phyloP scores from a whole-genome alignment of 768 basidiomycete genomes.

The Hygrophorus pudorinus region DNA sequence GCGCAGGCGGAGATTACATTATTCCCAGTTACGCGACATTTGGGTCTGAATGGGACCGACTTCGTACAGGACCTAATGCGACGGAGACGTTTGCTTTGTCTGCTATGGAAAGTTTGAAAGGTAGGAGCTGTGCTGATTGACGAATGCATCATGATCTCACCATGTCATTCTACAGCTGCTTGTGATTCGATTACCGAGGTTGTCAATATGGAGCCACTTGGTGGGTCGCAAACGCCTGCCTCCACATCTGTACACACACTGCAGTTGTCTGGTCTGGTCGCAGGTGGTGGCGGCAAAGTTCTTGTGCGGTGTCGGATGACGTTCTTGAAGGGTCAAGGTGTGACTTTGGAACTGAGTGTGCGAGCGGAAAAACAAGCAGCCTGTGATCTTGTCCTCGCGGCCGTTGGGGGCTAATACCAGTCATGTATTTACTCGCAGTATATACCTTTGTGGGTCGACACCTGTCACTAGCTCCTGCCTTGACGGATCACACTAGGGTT shows the following conservation, averaged over 20 bases:
- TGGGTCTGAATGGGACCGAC: slow-evolving; percentile 89
- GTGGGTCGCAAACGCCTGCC: slow-evolving; percentile 77
- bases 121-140: slow-evolving; percentile 33
- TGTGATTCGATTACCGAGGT: slow-evolving; percentile 95
- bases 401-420: slow-evolving; percentile 57
- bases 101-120: slow-evolving; percentile 89
- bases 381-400: slow-evolving; percentile 80
- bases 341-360: slow-evolving; percentile 85
- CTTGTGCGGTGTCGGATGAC: slow-evolving; percentile 95
- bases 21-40: slow-evolving; percentile 92
- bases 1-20: slow-evolving; percentile 90
- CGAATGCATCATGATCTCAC: slow-evolving; percentile 10
- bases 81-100: slow-evolving; percentile 93
- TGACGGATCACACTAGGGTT: too few relatives aligned
- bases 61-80: slow-evolving; percentile 64
- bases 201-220: slow-evolving; percentile 93
- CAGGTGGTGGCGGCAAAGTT: slow-evolving; percentile 93
- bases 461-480: not conserved
- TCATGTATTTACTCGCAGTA: not conserved
- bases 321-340: slow-evolving; percentile 79
- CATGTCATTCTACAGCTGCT: slow-evolving; percentile 49
- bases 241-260: slow-evolving; percentile 88
- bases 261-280: slow-evolving; percentile 83
- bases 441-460: not conserved
- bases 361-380: slow-evolving; percentile 86